Base-by-base conservation (phyloP, 2,329 filamentous ascomycete genomes). In the Epicoccum sorghinum region DNA sequence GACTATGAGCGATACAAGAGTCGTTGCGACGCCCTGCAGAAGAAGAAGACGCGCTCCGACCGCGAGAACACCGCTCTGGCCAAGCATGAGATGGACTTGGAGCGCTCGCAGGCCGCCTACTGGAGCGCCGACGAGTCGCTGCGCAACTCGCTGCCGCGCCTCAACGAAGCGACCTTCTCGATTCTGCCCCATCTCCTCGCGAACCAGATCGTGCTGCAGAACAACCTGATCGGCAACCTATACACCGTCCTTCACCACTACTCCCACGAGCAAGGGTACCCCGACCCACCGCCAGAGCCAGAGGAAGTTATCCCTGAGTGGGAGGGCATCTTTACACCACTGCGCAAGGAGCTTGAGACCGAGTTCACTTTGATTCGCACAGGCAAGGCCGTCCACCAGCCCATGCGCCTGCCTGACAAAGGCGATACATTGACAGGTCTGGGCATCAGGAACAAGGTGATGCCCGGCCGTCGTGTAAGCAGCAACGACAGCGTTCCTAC, bases 1-100 rank as follows among this genome's bases (percentile, higher is more conserved):
- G 91, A 96, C 71, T 95, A 87, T 68, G 91, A 96, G 75, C 85
- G 89, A 63, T 87, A 87, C 62, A 86, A 90, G 72, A 84, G 87
- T 63, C 86, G 87, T 58, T 86, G 87, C 32, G 87, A 89, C 67
- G 86, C 84, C 64, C 82, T 87, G 36, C 80, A 86, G 62, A 87
- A 87, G 70, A 95, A 95, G 73, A 78, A 83, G 22, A 87, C 84
- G 33, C 85, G 86, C 51, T 86, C 84, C 3, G 83, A 90, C 52
- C 88, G 90, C 65, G 91, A 96, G 55, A 90, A 92, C 68, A 80
- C 81, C 7, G 81, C 84, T 8, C 77, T 95, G 33, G 83, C 80
- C 53, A 93, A 91, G 71, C 84, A 88, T 38, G 89, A 95, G 73
- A 77, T 79, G 30, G 90, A 95, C 52, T 78, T 92, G 55, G 79